Evolutionary conservation across 768 basidiomycete species (phyloP).

Genomic region (Tylopilus sp.): DNA sequence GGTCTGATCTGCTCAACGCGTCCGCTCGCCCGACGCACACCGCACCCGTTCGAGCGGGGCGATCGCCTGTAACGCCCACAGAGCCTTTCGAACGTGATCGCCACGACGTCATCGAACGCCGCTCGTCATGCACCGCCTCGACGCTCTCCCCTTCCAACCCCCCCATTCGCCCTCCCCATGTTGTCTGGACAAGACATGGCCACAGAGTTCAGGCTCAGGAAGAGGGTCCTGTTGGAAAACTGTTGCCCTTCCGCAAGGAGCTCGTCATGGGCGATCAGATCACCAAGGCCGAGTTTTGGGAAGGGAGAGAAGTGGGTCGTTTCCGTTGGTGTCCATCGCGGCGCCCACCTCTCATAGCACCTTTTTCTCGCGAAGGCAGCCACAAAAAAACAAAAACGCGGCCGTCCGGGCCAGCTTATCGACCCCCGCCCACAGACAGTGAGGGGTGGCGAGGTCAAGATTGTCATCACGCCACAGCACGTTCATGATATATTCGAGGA

Average conservation of each 20-base stretch:
- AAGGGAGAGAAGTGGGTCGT: slow-evolving; percentile 76
- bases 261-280: slow-evolving; percentile 84
- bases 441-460: too few relatives aligned
- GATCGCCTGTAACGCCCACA: too few relatives aligned
- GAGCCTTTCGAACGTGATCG: too few relatives aligned
- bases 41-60: slow-evolving; percentile 52
- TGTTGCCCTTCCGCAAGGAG: slow-evolving; percentile 80
- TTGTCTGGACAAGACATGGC: slow-evolving; percentile 57
- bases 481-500: too few relatives aligned
- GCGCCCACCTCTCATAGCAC: slow-evolving; percentile 45
- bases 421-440: slow-evolving; percentile 85
- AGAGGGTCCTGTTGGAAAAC: slow-evolving; percentile 74
- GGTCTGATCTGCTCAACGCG: too few relatives aligned
- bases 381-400: slow-evolving; percentile 68
- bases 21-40: too few relatives aligned
- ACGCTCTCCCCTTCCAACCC: too few relatives aligned
- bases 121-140: too few relatives aligned
- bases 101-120: too few relatives aligned
- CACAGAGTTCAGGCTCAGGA: slow-evolving; percentile 69
- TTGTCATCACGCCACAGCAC: too few relatives aligned
- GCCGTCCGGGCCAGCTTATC: slow-evolving; percentile 82
- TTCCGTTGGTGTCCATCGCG: slow-evolving; percentile 3
- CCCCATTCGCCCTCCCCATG: too few relatives aligned
- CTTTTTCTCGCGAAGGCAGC: slow-evolving; percentile 74
- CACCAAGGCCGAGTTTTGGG: slow-evolving; percentile 96